Conservation (phyloP, 2,329 filamentous ascomycete species). For the Colletotrichum shisoi region DNA sequence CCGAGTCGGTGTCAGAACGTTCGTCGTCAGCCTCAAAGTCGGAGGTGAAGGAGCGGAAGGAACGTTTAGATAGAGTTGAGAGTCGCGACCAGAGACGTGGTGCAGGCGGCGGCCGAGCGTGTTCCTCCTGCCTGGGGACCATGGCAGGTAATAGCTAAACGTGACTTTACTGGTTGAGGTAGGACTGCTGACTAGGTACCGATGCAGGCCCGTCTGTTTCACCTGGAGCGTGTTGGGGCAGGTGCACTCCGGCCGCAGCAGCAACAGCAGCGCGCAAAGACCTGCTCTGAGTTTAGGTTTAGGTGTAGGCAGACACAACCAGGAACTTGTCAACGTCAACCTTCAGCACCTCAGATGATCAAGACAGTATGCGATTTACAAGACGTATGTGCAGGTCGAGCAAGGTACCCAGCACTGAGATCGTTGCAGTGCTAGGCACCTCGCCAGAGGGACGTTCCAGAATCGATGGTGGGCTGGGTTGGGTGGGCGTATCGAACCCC, state of each 20-base stretch:
- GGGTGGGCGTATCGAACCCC: conserved; percentile 5
- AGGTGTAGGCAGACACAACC: not conserved
- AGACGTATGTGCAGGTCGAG: conserved; percentile 1
- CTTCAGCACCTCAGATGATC: conserved; percentile 7
- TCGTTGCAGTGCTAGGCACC: conserved; percentile 29
- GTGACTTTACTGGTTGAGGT: conserved; percentile 30
- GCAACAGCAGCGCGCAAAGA: conserved; percentile 10
- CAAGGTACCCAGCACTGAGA: conserved; percentile 32
- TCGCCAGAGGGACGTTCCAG: conserved; percentile 7
- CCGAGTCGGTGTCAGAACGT: conserved; percentile 57
- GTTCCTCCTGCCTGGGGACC: conserved; percentile 39
- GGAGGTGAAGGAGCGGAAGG: conserved; percentile 67
- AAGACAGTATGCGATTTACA: not conserved
- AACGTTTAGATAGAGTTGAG: conserved; percentile 63
- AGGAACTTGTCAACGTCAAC: conserved; percentile 1
- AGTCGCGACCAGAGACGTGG: conserved; percentile 59
- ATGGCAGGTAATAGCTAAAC: conserved; percentile 25
- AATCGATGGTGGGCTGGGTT: not conserved
- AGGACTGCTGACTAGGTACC: conserved; percentile 17
- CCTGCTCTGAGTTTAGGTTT: not conserved
- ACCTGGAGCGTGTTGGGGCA: not conserved
- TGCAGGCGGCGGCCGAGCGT: conserved; percentile 52
- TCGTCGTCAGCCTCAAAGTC: conserved; percentile 76
- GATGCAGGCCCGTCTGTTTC: conserved; percentile 26
- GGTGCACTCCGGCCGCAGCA: conserved; percentile 27